A percentile compares a stretch with the other conserved stretches of the same genome.
These are phyloP conservation scores for Penicillium concentricum DNA, from an alignment of 2,329 filamentous ascomycete genomes.

Conservation along the genomic window DNA sequence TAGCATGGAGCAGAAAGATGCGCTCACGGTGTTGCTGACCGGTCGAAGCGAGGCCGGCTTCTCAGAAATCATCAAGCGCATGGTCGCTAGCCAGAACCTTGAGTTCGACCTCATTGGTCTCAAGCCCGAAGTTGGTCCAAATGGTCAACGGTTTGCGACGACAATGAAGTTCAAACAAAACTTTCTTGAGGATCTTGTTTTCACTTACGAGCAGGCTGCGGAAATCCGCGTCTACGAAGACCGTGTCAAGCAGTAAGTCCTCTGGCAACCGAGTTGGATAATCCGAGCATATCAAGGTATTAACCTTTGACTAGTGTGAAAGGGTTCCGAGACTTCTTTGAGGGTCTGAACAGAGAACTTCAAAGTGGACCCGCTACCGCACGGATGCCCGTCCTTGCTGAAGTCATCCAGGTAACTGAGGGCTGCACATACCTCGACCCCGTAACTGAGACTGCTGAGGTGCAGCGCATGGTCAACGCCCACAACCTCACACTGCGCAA, in stretches of 20 bases:
- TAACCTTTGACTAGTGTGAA: constrained; percentile 55
- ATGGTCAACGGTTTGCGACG: constrained; percentile 71
- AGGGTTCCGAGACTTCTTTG: constrained; percentile 81
- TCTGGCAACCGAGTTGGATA: background rate
- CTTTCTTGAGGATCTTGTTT: constrained; percentile 75
- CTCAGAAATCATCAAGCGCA: constrained; percentile 74
- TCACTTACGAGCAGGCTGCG: constrained; percentile 79
- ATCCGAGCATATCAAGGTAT: background rate
- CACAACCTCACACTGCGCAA: constrained; percentile 62
- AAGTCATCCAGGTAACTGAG: constrained; percentile 85
- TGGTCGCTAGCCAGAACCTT: constrained; percentile 72
- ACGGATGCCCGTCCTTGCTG: constrained; percentile 67
- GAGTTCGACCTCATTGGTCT: constrained; percentile 85
- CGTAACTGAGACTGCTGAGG: constrained; percentile 73
- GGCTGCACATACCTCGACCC: constrained; percentile 71
- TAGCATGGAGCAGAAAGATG: constrained; percentile 80
- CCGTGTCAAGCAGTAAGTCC: constrained; percentile 56
- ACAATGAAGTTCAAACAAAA: constrained; percentile 93
- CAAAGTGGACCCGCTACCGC: constrained; percentile 47
- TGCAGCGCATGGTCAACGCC: constrained; percentile 84
- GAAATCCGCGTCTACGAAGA: constrained; percentile 73
- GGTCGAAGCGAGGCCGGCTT: constrained; percentile 79
- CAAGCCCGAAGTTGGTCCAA: constrained; percentile 80
- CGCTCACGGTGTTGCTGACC: constrained; percentile 81
- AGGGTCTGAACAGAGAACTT: constrained; percentile 67